A percentile compares a stretch with the other conserved stretches of the same genome.
These are phyloP conservation scores for Catharanthus roseus DNA, from an alignment of 257 asterid species.

Conservation along the genomic window DNA sequence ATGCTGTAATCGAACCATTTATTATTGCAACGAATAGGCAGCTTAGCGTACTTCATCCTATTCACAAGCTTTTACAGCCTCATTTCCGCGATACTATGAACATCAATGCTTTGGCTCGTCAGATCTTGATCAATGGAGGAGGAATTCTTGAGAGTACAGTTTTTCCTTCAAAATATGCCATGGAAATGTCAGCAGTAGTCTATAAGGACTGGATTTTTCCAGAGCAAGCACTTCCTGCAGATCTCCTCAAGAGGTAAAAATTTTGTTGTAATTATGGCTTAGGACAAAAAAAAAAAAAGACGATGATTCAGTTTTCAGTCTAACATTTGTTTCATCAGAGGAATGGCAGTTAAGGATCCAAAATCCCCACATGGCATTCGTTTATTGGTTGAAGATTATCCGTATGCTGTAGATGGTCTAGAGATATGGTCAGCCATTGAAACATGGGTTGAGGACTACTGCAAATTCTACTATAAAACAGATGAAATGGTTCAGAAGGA, in stretches of 20 bases:
- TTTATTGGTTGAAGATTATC: constrained; percentile 29
- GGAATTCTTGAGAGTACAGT: constrained; percentile 21
- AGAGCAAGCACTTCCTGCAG: constrained; percentile 34
- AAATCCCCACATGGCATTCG: constrained; percentile 25
- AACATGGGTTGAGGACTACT: constrained; percentile 27
- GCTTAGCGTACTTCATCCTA: constrained; percentile 29
- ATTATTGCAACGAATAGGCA: constrained; percentile 43
- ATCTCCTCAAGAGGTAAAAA: constrained; percentile 32
- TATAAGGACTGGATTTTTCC: constrained; percentile 31
- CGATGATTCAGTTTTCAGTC: not conserved
- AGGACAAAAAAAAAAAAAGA: too few species aligned
- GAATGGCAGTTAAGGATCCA: constrained; percentile 28
- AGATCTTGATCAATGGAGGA: constrained; percentile 18
- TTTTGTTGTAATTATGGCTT: too few species aligned
- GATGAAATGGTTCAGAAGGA: constrained; percentile 24
- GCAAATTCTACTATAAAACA: constrained; percentile 23
- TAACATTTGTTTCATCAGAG: constrained; percentile 22
- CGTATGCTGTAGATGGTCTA: constrained; percentile 34
- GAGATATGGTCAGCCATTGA: constrained; percentile 33
- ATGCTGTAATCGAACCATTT: constrained; percentile 61
- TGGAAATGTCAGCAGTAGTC: constrained; percentile 26
- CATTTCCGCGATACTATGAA: constrained; percentile 33
- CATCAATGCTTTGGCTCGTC: constrained; percentile 31
- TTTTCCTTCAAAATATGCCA: constrained; percentile 24
- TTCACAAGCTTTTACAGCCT: constrained; percentile 28